Evolutionary conservation across 805 yeast species (phyloP).

Genomic region (Yarrowia sp.): DNA sequence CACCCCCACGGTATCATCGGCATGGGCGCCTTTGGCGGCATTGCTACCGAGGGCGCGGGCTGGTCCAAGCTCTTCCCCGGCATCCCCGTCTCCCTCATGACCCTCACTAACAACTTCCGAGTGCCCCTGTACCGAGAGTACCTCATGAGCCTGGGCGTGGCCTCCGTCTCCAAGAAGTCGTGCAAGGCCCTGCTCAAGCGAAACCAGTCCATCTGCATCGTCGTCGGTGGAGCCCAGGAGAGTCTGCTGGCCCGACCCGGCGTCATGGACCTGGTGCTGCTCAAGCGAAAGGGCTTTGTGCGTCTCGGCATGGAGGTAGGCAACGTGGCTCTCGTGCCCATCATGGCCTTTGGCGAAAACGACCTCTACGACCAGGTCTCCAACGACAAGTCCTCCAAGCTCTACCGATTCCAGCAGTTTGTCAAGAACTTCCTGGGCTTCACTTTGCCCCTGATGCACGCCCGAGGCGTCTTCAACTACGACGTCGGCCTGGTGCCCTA

Average conservation of each 20-base stretch:
- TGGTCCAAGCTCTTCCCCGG: slow-evolving; percentile 77
- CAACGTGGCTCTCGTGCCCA: slow-evolving; percentile 78
- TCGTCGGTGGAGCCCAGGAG: slow-evolving; percentile 95
- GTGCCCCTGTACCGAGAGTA: slow-evolving; percentile 90
- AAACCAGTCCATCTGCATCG: slow-evolving; percentile 78
- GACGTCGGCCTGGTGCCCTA: slow-evolving; percentile 90
- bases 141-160: slow-evolving; percentile 72
- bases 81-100: slow-evolving; percentile 71
- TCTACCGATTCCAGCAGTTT: slow-evolving; percentile 63
- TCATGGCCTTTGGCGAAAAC: slow-evolving; percentile 88
- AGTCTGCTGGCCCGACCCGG: slow-evolving; percentile 65
- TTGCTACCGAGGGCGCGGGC: slow-evolving; percentile 78
- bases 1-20: slow-evolving; percentile 98
- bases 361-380: slow-evolving; percentile 54
- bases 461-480: slow-evolving; percentile 87
- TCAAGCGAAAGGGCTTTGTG: slow-evolving; percentile 82
- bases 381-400: slow-evolving; percentile 47
- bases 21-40: slow-evolving; percentile 81
- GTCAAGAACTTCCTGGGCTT: slow-evolving; percentile 71
- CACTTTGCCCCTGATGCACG: slow-evolving; percentile 87
- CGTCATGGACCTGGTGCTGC: slow-evolving; percentile 62
- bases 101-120: slow-evolving; percentile 77
- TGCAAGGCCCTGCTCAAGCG: slow-evolving; percentile 61
- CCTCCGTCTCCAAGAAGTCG: slow-evolving; percentile 76
- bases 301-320: slow-evolving; percentile 80